Evolutionary conservation across 441 rosid genomes (phyloP).

Genomic region (Corymbia calophylla): DNA sequence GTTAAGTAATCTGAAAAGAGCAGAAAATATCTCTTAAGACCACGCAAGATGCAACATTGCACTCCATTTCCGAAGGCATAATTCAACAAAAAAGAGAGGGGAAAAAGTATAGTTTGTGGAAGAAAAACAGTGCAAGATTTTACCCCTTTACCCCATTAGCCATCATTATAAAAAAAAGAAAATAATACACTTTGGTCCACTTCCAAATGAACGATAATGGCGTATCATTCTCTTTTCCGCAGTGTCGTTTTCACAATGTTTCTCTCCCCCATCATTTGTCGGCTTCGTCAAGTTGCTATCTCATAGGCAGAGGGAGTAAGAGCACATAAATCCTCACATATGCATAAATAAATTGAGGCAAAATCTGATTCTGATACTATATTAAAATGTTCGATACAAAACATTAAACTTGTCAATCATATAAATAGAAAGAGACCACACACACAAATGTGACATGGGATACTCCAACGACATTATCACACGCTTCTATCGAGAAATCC

Average conservation of each 20-base stretch:
- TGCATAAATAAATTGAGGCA: not conserved
- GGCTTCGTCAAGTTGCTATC: not conserved
- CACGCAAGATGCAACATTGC: not conserved
- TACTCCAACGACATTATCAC: not conserved
- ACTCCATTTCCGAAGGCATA: not conserved
- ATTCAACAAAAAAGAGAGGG: not conserved
- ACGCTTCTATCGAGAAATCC: not conserved
- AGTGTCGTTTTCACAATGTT: not conserved
- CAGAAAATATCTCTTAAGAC: not conserved
- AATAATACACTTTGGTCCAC: not conserved
- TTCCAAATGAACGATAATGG: not conserved
- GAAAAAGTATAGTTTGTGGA: not conserved
- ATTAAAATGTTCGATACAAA: not conserved
- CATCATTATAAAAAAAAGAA: not conserved
- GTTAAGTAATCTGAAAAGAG: not conserved
- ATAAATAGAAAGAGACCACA: not conserved
- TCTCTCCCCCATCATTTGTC: not conserved
- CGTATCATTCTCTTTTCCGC: not conserved
- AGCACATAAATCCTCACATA: not conserved
- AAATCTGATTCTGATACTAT: not conserved
- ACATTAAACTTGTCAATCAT: not conserved
- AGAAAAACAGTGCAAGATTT: not conserved
- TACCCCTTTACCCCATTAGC: not conserved
- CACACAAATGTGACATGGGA: not conserved
- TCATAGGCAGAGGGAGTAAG: not conserved